These are phyloP conservation scores for Chlorella sp. DNA, from an alignment of 139 green algal genomes.

Conservation along the genomic window DNA sequence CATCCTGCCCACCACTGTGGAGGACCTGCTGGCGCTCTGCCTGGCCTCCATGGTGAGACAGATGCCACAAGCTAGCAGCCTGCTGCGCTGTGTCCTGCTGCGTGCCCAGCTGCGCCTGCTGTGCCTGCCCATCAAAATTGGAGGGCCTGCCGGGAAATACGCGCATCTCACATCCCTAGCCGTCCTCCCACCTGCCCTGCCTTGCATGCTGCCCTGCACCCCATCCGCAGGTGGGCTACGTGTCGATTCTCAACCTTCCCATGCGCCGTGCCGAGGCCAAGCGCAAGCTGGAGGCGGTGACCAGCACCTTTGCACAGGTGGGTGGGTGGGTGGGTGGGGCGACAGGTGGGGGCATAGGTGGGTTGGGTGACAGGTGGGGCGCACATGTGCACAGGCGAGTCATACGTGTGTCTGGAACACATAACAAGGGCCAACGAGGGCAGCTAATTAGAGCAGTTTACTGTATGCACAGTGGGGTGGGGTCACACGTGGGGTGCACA, in stretches of 20 bases:
- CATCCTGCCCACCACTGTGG: slow-evolving; percentile 72
- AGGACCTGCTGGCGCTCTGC: slow-evolving; percentile 83
- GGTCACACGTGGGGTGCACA: too few species aligned
- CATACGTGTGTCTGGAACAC: too few species aligned
- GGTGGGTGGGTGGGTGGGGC: neutral
- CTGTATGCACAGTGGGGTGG: too few species aligned
- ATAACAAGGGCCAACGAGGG: too few species aligned
- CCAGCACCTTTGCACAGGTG: slow-evolving; percentile 62
- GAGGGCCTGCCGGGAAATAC: neutral
- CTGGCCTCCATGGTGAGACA: slow-evolving; percentile 49
- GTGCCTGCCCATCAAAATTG: neutral
- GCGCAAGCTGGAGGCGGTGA: slow-evolving; percentile 73
- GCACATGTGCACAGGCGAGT: too few species aligned
- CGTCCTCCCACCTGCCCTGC: neutral
- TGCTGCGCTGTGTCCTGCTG: neutral
- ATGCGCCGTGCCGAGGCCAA: slow-evolving; percentile 85
- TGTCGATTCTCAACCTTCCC: slow-evolving; percentile 86
- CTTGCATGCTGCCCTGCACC: neutral
- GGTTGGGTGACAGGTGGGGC: too few species aligned
- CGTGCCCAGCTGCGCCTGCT: neutral
- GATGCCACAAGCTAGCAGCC: too few species aligned
- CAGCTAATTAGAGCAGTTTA: too few species aligned
- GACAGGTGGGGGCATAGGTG: neutral
- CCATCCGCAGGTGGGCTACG: slow-evolving; percentile 63
- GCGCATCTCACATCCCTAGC: too few species aligned